Base-by-base conservation (phyloP, 2,329 filamentous ascomycete species). In the Venturiaceae sp. region DNA sequence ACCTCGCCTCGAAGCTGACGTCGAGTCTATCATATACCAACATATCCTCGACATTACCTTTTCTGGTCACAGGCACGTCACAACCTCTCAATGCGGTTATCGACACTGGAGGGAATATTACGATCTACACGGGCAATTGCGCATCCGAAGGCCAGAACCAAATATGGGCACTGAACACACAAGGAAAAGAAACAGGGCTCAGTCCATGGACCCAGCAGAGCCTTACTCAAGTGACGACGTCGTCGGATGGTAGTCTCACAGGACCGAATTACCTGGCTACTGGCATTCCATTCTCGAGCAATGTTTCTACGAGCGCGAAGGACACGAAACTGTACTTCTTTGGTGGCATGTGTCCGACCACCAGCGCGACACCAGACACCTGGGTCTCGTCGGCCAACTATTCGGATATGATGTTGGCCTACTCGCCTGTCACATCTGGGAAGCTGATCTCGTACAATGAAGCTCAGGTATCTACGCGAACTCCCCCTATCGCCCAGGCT, bases 301-400 rank as follows among this genome's bases (percentile, higher is more conserved):
- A 77, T 36, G 74, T 83, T 52, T 77, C 77, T 37, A 82, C 32
- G 28, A 28, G 2, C 26, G 9, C 30, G 16, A 37, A 21, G 19
- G 50, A 53, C 26, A 39, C 0, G 69, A 73, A 33, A 9, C 73
- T 87, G 21, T 95, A 91, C 68, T 75, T 86, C 6, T 96, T 95
- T 71, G 92, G 91, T 36, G 92, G 92, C 64, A 95, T 96, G 90
- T 97, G 92, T 66, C 86, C 87, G 4, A 72, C 68, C 28, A 64
- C 66, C 2, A 71, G 70, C 7, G 68, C 70, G n/a, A 60, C 61
- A 26, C 58, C 60, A 16, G 41, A 23, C 14, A 71, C 75, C 21
- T 91, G 90, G 86, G 82, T 88, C 61, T 80, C 81, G 1, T 71
- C 78, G 9, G 90, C 87, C 11, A 82, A 83, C 41, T 97, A 96